Evolutionary conservation across 2,329 filamentous ascomycete genomes (phyloP).

Genomic region (Botrytis deweyae): DNA sequence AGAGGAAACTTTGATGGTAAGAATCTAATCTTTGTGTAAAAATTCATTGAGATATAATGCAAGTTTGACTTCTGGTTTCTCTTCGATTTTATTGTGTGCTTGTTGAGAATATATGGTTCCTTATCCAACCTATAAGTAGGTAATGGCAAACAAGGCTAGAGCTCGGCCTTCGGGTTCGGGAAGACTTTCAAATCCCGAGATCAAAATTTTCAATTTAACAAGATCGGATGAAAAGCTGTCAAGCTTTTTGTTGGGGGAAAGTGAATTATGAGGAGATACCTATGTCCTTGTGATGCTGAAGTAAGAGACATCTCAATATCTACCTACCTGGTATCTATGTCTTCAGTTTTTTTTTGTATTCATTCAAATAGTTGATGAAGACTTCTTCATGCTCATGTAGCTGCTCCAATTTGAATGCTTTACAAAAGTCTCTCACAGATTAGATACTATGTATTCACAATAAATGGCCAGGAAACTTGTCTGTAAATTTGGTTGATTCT

Average conservation of each 20-base stretch:
- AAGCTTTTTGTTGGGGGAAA: not conserved
- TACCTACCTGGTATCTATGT: not conserved
- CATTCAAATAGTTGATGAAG: not conserved
- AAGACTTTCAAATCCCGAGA: not conserved
- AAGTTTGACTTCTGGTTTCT: not conserved
- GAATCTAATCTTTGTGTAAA: not conserved
- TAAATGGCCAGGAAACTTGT: not conserved
- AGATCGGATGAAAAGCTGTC: not conserved
- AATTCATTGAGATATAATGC: not conserved
- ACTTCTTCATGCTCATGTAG: not conserved
- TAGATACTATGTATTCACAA: not conserved
- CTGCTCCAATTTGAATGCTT: not conserved
- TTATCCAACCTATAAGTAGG: not conserved
- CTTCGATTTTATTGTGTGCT: not conserved
- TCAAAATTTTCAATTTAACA: not conserved
- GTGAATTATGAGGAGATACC: not conserved
- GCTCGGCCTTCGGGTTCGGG: not conserved
- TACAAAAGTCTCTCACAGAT: accelerated
- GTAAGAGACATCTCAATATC: not conserved
- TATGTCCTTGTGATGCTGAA: not conserved
- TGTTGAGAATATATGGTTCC: not conserved
- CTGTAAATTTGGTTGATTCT: not conserved
- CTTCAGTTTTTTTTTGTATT: not conserved
- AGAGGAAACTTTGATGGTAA: not conserved
- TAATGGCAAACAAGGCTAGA: not conserved